A percentile compares a stretch with the other conserved stretches of the same genome.
phyloP scores from a whole-genome alignment of 768 basidiomycete species.

The Calvatia gigantea region DNA sequence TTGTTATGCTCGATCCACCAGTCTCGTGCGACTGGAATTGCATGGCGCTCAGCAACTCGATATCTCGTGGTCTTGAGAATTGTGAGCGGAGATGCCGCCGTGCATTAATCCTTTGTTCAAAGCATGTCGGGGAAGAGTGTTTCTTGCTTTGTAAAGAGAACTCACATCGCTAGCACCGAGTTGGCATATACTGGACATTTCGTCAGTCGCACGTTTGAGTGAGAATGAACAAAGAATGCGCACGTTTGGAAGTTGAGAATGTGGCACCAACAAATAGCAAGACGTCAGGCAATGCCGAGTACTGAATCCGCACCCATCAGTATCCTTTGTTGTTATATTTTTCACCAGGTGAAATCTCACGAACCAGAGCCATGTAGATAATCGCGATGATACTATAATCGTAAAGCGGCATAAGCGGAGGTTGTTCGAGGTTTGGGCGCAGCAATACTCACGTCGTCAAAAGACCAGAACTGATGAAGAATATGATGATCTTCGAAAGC shows the following conservation, averaged over 20 bases:
- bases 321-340: background rate
- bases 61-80: background rate
- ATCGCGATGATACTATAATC: slow-evolving; percentile 1
- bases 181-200: slow-evolving; percentile 1
- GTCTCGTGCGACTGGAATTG: background rate
- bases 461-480: slow-evolving; percentile 10
- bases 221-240: background rate
- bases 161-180: slow-evolving; percentile 12
- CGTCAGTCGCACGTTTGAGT: background rate
- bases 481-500: slow-evolving; percentile 12
- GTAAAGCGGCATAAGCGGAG: too few species aligned
- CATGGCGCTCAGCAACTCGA: background rate
- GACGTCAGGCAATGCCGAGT: slow-evolving; percentile 1
- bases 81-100: slow-evolving; percentile 10
- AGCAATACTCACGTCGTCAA: slow-evolving; percentile 4
- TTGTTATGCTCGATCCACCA: background rate
- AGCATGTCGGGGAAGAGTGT: background rate
- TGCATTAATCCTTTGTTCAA: slow-evolving; percentile 1
- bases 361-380: slow-evolving; percentile 7
- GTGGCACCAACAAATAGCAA: slow-evolving; percentile 8
- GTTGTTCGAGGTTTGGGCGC: background rate
- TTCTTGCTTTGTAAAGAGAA: background rate
- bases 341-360: background rate
- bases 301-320: background rate
- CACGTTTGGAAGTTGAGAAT: slow-evolving; percentile 9